A percentile compares a stretch with the other conserved stretches of the same genome.
These are phyloP conservation scores for Ailanthus altissimus DNA, from an alignment of 345 rosid species.

Conservation along the genomic window DNA sequence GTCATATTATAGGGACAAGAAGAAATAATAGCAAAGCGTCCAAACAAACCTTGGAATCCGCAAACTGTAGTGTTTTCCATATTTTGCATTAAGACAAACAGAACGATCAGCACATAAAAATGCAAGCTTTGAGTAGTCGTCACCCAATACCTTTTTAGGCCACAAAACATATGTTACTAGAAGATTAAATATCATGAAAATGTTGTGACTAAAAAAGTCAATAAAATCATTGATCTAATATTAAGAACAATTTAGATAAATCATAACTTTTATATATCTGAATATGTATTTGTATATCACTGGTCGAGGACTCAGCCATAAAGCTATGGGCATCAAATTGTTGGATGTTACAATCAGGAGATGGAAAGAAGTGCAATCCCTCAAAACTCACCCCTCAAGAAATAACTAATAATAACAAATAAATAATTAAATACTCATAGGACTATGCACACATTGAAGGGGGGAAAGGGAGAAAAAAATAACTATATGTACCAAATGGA, in stretches of 20 bases:
- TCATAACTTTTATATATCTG: background rate
- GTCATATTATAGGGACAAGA: background rate
- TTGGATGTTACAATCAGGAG: no score
- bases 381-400: no score
- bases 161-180: conserved; percentile 14
- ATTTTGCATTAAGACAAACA: conserved; percentile 80
- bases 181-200: conserved; percentile 9
- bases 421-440: no score
- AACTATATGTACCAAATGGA: no score
- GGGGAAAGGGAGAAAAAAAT: no score
- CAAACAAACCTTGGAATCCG: conserved; percentile 77
- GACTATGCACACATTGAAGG: no score
- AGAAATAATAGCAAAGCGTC: conserved; percentile 10
- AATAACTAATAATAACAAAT: background rate
- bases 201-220: background rate
- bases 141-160: conserved; percentile 59
- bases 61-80: conserved; percentile 78
- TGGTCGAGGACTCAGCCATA: no score
- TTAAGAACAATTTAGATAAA: background rate
- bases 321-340: no score
- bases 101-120: conserved; percentile 93
- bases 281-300: background rate
- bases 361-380: no score
- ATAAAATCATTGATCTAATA: background rate
- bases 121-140: conserved; percentile 91